Base-by-base conservation (phyloP, 1,284 basidiomycete genomes). In the Bjerkandera adusta region DNA sequence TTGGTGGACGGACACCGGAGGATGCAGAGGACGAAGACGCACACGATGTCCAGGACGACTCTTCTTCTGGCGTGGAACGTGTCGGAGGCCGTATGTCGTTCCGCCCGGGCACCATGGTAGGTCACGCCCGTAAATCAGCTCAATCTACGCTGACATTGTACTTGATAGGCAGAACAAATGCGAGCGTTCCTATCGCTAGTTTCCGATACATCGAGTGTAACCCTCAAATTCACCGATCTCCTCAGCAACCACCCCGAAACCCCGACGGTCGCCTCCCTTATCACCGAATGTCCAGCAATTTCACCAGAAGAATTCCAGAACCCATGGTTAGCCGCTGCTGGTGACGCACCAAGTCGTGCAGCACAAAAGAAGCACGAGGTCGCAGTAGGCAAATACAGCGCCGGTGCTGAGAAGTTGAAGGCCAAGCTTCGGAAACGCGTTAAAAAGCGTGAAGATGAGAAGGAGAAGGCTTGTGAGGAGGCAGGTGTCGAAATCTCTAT, bases 401-500 rank as follows among this genome's bases (percentile, higher is more conserved):
- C 70, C 4, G 61, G 71, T 1, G 65, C 71, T 22, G 75, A 81
- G 29, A 91, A 89, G 62, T 81, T 84, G 1, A 81, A 82, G 50
- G 77, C 81, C 60, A 79, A 80, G 57, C 71, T 93, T 29, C 52
- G 83, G 58, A 93, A 92, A 65, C 71, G 75, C 53, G 67, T 62
- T 29, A 68, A 64, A 55, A 83, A 83, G 56, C 65, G 67, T 7
- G 72, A 68, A 5, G 81, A 78, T 18, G 81, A 77, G 48, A 73
- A 71, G 50, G 75, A 70, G 50, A 77, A 75, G 49, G 77, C 74
- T 1, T 70, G 69, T 50, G 85, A 89, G 32, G 92, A 95, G 53
- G 89, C 86, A 1, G 64, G 68, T 3, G 79, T 96, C 15, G 91
- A 94, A 54, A 88, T 97, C 48, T 76, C 79, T 7, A 58, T 81